Percentiles rank a stretch among this genome's conserved stretches.
phyloP scores from a whole-genome alignment of 495 filamentous ascomycete species.

The Sordaria brevicollis region DNA sequence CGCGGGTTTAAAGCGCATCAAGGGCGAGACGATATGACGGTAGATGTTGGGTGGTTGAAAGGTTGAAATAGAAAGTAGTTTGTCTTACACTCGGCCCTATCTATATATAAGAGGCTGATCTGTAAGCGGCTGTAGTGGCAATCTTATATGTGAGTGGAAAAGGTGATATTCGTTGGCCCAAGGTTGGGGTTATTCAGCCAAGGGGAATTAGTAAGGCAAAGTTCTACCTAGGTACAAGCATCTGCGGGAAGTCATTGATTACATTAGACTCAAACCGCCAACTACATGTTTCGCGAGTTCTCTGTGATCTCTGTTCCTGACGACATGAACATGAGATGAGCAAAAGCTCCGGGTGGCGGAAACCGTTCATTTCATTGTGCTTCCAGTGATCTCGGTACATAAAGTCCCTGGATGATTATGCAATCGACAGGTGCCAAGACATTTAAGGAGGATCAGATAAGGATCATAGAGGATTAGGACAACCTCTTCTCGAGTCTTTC shows the following conservation, averaged over 20 bases:
- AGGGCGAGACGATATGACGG: neutral
- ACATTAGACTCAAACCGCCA: neutral
- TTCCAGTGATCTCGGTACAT: neutral
- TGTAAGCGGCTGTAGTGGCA: neutral
- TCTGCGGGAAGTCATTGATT: neutral
- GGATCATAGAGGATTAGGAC: neutral
- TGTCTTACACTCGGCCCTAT: neutral
- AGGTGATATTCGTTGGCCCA: neutral
- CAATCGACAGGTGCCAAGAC: neutral
- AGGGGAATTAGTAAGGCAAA: neutral
- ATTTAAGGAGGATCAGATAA: neutral
- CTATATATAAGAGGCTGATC: neutral
- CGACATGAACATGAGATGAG: neutral
- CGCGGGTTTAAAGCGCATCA: slow-evolving; percentile 21
- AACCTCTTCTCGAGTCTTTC: neutral
- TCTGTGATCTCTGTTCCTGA: neutral
- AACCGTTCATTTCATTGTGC: neutral
- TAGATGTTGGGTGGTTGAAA: neutral
- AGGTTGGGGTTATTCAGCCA: neutral
- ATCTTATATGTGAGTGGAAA: neutral
- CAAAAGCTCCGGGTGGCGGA: neutral
- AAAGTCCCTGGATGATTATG: neutral
- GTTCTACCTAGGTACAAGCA: neutral
- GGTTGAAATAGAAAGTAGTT: neutral
- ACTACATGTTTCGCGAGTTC: neutral